These are phyloP conservation scores for Clarireedia homoeocarpa DNA, from an alignment of 2,329 filamentous ascomycete species.

Conservation along the genomic window DNA sequence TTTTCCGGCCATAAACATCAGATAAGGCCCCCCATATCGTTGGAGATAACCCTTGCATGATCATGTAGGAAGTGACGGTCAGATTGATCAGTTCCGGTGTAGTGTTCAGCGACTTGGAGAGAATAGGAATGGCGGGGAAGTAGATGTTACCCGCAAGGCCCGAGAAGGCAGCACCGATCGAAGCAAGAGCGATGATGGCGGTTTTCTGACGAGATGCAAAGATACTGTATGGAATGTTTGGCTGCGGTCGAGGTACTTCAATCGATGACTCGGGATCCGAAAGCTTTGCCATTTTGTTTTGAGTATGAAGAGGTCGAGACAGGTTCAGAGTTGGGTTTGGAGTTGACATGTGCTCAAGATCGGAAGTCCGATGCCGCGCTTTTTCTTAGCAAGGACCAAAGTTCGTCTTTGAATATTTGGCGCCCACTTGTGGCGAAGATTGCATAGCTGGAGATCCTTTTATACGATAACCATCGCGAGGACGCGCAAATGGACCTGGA, in stretches of 20 bases:
- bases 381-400: background rate
- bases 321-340: background rate
- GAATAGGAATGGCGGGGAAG: conserved; percentile 21
- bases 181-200: conserved; percentile 18
- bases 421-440: too few species aligned
- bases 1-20: conserved; percentile 46
- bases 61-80: conserved; percentile 28
- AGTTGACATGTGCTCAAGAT: background rate
- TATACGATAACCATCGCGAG: too few species aligned
- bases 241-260: background rate
- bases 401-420: background rate
- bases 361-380: background rate
- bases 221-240: conserved; percentile 18
- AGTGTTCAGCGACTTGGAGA: conserved; percentile 19
- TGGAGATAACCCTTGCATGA: conserved; percentile 51
- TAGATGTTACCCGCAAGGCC: conserved; percentile 22
- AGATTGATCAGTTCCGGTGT: conserved; percentile 23
- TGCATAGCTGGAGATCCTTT: too few species aligned
- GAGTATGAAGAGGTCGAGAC: background rate
- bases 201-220: conserved; percentile 18
- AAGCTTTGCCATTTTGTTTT: background rate
- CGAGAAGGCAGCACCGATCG: conserved; percentile 22
- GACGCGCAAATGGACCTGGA: too few species aligned
- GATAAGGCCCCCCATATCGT: conserved; percentile 35
- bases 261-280: background rate